Conservation (phyloP, 129 eudicot genomes). For the Chrysanthemum seticuspe region DNA sequence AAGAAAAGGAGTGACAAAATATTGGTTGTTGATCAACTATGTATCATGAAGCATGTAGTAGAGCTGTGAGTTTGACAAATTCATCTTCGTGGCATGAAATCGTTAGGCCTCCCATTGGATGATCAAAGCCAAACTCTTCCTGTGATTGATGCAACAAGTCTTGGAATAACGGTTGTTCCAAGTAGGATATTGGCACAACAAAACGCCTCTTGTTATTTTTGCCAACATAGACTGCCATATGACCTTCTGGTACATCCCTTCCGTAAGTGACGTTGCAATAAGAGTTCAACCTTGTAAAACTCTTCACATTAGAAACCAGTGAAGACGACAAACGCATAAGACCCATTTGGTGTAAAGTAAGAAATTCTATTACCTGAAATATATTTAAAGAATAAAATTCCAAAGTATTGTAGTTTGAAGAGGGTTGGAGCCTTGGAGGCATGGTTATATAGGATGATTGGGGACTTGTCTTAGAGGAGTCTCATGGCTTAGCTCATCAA, state of each 20-base stretch:
- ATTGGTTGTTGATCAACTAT: not conserved
- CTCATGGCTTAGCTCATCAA: conserved; percentile 9
- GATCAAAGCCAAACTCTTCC: conserved; percentile 26
- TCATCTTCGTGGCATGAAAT: conserved; percentile 30
- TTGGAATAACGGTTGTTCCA: conserved; percentile 29
- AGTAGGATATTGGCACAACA: conserved; percentile 24
- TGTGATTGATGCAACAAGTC: conserved; percentile 24
- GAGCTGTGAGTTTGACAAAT: conserved; percentile 20
- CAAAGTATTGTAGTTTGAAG: not conserved
- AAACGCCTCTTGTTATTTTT: conserved; percentile 17
- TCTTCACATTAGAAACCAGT: conserved; percentile 1
- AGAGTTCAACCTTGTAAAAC: conserved; percentile 17
- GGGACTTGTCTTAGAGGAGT: conserved; percentile 3
- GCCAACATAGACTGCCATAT: conserved; percentile 31
- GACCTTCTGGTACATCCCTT: conserved; percentile 26
- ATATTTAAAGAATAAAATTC: not conserved
- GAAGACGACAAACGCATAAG: conserved; percentile 2
- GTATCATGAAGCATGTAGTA: conserved; percentile 12
- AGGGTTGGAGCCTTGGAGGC: not conserved
- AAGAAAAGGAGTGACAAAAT: too few species aligned
- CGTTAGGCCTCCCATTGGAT: conserved; percentile 32
- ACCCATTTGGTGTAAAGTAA: conserved; percentile 13
- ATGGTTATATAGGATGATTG: conserved; percentile 19
- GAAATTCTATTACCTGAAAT: too few species aligned
- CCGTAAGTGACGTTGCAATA: not conserved